Percentiles rank a stretch among this genome's conserved stretches.
phyloP scores from a whole-genome alignment of 2,329 filamentous ascomycete species.

The Trichophyton schoenleinii region DNA sequence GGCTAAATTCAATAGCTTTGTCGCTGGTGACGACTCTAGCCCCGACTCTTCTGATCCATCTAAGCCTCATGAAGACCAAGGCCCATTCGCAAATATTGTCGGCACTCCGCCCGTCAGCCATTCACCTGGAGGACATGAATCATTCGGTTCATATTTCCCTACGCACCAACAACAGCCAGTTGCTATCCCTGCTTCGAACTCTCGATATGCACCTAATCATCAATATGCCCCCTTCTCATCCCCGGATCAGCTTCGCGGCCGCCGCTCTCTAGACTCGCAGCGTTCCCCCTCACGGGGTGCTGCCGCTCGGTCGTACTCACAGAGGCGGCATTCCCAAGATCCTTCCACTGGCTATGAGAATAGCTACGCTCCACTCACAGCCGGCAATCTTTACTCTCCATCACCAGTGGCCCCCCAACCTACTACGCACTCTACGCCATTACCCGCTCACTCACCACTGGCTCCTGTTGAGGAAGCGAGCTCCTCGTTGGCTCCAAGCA shows the following conservation, averaged over 20 bases:
- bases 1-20: constrained; percentile 92
- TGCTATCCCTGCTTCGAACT: constrained; percentile 22
- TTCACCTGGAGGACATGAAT: constrained; percentile 60
- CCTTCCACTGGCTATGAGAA: constrained; percentile 23
- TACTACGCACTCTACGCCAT: constrained; percentile 23
- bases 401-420: constrained; percentile 10
- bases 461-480: constrained; percentile 30
- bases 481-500: constrained; percentile 16
- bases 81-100: constrained; percentile 71
- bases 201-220: constrained; percentile 33
- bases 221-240: constrained; percentile 38
- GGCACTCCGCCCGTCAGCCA: constrained; percentile 64
- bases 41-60: constrained; percentile 45
- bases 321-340: constrained; percentile 29
- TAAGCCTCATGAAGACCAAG: constrained; percentile 49
- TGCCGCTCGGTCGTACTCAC: constrained; percentile 17
- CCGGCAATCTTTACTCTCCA: constrained; percentile 19
- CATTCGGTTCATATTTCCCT: constrained; percentile 50
- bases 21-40: constrained; percentile 77
- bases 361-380: constrained; percentile 22
- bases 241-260: constrained; percentile 38
- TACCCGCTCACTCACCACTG: constrained; percentile 28
- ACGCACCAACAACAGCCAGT: constrained; percentile 22
- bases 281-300: constrained; percentile 29
- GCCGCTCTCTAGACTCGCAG: constrained; percentile 39